Conservation (phyloP, 2,329 filamentous ascomycete species). For the Pleoardoris graminearum region DNA sequence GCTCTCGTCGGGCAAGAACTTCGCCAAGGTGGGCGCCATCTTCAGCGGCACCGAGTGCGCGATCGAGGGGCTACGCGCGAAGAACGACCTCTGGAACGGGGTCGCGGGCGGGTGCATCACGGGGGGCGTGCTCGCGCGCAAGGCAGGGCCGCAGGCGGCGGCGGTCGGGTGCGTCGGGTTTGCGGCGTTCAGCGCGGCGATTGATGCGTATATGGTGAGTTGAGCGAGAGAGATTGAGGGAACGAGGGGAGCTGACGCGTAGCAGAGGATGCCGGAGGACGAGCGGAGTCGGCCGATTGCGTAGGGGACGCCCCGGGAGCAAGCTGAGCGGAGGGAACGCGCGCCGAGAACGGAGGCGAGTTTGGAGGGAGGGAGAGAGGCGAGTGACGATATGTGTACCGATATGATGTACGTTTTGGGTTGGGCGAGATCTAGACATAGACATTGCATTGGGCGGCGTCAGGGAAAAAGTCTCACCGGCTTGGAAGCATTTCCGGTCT, state of each 20-base stretch:
- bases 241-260: slow-evolving; percentile 1
- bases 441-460: slow-evolving; percentile 7
- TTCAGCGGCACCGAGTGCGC: slow-evolving; percentile 95
- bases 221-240: not conserved
- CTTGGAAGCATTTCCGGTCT: not conserved
- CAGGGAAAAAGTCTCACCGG: not conserved
- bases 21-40: slow-evolving; percentile 87
- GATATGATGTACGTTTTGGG: not conserved
- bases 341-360: not conserved
- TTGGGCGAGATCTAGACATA: not conserved
- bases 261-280: slow-evolving; percentile 45
- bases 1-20: slow-evolving; percentile 84
- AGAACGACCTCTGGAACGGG: slow-evolving; percentile 90
- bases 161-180: slow-evolving; percentile 89
- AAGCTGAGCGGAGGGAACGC: not conserved
- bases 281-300: slow-evolving; percentile 47
- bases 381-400: not conserved
- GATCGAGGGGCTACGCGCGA: slow-evolving; percentile 87
- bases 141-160: slow-evolving; percentile 86
- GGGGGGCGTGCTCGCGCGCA: slow-evolving; percentile 82
- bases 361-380: not conserved
- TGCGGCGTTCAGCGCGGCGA: slow-evolving; percentile 87
- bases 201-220: slow-evolving; percentile 79
- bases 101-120: slow-evolving; percentile 87
- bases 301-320: slow-evolving; percentile 19